Conservation (phyloP, 2,329 filamentous ascomycete species). For the Clarireedia monteithiana region DNA sequence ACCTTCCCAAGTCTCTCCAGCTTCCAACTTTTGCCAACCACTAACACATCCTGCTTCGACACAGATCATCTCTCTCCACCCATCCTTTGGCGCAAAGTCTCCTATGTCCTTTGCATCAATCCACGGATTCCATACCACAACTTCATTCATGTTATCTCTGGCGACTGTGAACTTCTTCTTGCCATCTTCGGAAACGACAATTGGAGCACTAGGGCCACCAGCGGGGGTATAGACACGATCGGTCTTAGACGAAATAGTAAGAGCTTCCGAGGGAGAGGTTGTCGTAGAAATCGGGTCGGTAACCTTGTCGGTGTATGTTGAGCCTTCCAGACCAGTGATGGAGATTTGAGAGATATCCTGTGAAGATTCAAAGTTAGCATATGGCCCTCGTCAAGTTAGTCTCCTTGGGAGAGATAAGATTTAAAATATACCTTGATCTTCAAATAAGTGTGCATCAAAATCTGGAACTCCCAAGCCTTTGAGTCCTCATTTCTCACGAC, state of each 20-base stretch:
- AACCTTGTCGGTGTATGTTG: slow-evolving; percentile 79
- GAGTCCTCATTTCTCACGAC: slow-evolving; percentile 82
- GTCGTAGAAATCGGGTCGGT: slow-evolving; percentile 49
- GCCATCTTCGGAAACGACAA: slow-evolving; percentile 55
- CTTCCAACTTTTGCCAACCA: slow-evolving; percentile 77
- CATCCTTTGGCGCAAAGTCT: slow-evolving; percentile 85
- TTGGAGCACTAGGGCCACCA: slow-evolving; percentile 48
- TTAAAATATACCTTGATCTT: slow-evolving; percentile 55
- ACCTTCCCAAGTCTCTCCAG: slow-evolving; percentile 60
- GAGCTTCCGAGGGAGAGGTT: slow-evolving; percentile 48
- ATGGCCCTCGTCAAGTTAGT: neutral
- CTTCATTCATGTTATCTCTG: slow-evolving; percentile 77
- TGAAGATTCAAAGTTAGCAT: slow-evolving; percentile 10
- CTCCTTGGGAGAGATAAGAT: neutral
- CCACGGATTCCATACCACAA: slow-evolving; percentile 98
- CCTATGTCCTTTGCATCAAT: slow-evolving; percentile 72
- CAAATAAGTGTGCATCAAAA: slow-evolving; percentile 87
- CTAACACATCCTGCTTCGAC: slow-evolving; percentile 83
- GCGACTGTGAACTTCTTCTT: slow-evolving; percentile 63
- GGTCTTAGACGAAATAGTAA: slow-evolving; percentile 70
- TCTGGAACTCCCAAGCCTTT: slow-evolving; percentile 81
- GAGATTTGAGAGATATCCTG: slow-evolving; percentile 72
- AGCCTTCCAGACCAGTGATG: slow-evolving; percentile 68
- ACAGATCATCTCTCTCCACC: slow-evolving; percentile 89
- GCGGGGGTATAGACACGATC: slow-evolving; percentile 81